Conservation (phyloP, 2,329 filamentous ascomycete species). For the Colletotrichum scovillei region DNA sequence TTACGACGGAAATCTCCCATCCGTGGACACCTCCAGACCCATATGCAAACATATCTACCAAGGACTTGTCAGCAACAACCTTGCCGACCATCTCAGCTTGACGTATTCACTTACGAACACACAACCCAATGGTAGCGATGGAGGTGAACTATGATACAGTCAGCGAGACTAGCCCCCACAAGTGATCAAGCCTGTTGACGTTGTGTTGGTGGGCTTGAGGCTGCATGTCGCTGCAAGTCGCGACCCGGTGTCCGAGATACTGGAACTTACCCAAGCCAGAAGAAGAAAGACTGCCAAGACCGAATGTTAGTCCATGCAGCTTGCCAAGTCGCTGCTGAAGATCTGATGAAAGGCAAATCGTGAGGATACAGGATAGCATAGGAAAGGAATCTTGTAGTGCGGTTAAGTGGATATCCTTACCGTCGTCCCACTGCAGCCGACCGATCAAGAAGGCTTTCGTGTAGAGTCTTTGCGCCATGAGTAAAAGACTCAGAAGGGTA, state of each 20-base stretch:
- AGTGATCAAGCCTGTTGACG: background rate
- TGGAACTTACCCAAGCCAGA: constrained; percentile 10
- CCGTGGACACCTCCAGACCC: constrained; percentile 43
- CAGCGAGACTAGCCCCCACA: background rate
- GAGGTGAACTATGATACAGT: constrained; percentile 17
- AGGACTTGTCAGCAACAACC: background rate
- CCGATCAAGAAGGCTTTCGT: constrained; percentile 31
- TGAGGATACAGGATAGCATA: background rate
- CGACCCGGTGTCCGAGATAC: background rate
- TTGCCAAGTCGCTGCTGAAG: background rate
- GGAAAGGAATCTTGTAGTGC: background rate
- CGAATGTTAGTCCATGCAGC: background rate
- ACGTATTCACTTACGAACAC: constrained; percentile 3
- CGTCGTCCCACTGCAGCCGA: constrained; percentile 36
- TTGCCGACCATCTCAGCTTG: background rate
- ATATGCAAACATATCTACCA: constrained; percentile 42
- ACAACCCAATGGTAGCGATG: constrained; percentile 14
- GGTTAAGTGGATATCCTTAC: background rate
- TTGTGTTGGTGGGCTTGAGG: background rate
- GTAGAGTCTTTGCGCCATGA: constrained; percentile 44
- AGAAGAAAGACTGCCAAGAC: constrained; percentile 6
- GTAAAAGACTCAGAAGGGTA: constrained; percentile 42
- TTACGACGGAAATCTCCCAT: constrained; percentile 45
- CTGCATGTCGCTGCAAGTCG: background rate
- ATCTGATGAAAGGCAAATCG: background rate